Base-by-base conservation (phyloP, 805 yeast species). In the Saccharomycopsis malanga region DNA sequence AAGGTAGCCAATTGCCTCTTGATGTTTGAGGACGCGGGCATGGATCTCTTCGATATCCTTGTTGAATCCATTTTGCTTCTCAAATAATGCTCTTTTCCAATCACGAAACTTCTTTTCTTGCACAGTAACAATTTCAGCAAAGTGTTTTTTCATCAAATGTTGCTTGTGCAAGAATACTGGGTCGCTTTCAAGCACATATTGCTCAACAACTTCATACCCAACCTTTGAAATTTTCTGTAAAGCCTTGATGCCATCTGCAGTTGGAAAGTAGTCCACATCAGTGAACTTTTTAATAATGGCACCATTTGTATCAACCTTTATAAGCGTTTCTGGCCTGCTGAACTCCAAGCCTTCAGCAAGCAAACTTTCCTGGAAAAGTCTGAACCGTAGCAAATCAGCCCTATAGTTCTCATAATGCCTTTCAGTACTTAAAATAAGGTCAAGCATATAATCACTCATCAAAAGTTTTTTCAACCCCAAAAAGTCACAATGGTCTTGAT, bases 401-500 rank as follows among this genome's bases (percentile, higher is more conserved):
- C 96, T 75, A 65, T 77, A 87, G 29, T 70, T 70, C 56, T 83
- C 94, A 64, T 82, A 87, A 60, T 83, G 62, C n/a, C 70, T 69
- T 56, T 87, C 91, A 4, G 95, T 86, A 5, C 87, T 71, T n/a
- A 68, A 60, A 35, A 87, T 78, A 54, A 89, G 72, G 58, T 88
- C 96, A 42, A 84, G 73, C 83, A 87, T 75, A 62, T 86, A 75
- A 18, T 79, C 72, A 21, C 81, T 72, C 64, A 89, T 69, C 42
- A 89, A 66, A 34, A 87, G 64, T 30, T 78, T 73, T 54, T 86
- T 76, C 53, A 89, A 70, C 51, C 70, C 70, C 24, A 64, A 53
- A 58, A 87, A 87, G 61, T 91, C 96, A 64, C 95, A 86, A 62
- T 83, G 88, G 6, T 67, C 62, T 17, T 73, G 74, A 61, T 87